Evolutionary conservation across 108 stramenopile species (phyloP), one percentile per base, ranked within the genome.

Genomic region (Parietichytrium sp.): DNA sequence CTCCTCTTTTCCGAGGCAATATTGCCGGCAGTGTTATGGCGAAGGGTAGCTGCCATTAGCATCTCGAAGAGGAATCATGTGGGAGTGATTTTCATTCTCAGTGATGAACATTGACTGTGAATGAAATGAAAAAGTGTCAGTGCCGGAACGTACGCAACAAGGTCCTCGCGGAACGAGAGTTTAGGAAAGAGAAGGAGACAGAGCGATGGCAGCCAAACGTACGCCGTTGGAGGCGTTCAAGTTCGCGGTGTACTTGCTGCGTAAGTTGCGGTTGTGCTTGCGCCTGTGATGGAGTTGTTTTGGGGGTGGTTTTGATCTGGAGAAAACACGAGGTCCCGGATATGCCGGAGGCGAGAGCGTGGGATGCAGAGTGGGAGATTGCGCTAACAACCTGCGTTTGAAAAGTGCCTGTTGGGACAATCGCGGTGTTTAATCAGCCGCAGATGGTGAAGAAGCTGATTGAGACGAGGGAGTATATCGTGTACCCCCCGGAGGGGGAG

Each of bases 211-310:
- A n/a, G n/a, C 61, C 7, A 31, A 25, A 31, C 61, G 61, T 0
- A 42, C 61, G 38, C 61, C 61, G 61, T 42, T 72, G 10, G 61
- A 72, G 61, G 45, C 45, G 33, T 72, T 72, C 3, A 72, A 72
- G 61, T 72, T 72, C 45, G 45, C 38, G 38, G 61, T 72, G 29
- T 72, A 72, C 2, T 45, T 72, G 10, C 33, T 72, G 10, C 33
- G 61, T 72, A 25, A 72, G 61, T 72, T 33, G 12, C 49, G 49
- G 18, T n/a, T 50, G 49, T 50, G 16, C 49, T 18, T 50, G n/a
- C n/a, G 49, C 18, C 49, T 18, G 16, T 50, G 49, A 16, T 50
- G 16, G 18, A 50, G 49, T n/a, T 50, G n/a, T 50, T 50, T 50
- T 50, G 49, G n/a, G n/a, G n/a, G n/a, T 50, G 49, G 16, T 50